Evolutionary conservation across 495 filamentous ascomycete species (phyloP), one percentile per base, ranked within the genome.

Genomic region (Lasiosphaeria hispida): DNA sequence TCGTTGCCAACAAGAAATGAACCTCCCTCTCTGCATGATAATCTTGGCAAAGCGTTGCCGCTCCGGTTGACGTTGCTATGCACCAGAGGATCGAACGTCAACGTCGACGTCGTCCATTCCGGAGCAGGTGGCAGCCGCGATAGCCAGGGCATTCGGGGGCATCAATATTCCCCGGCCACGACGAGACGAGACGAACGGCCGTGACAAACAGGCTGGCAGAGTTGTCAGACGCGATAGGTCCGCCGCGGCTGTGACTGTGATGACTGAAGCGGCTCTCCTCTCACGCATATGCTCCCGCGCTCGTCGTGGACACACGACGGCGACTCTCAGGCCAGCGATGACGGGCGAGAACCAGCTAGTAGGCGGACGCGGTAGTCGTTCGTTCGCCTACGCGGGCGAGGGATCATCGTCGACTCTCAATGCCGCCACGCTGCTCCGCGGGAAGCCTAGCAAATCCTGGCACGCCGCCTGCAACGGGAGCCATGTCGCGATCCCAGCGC

Each of bases 1-100:
- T 13, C 18, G 6, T 10, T 4, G 35, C 51, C 57, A 60, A 34
- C 53, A 47, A 36, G 35, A 35, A 53, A 50, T 63, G 60, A 64
- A 64, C 23, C 48, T 30, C 23, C 23, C 23, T 30, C 23, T 30
- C 23, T 30, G 23, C 23, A 36, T 59, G 44, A 19, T 47, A n/a
- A 48, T 50, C 50, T 55, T 55, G 51, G 50, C 56, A 37, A 39
- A 50, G 52, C 55, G 42, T 14, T 30, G 23, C 10, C 33, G 38
- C 18, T 47, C 35, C 17, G 42, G 17, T 42, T 55, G 53, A 55
- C 53, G 53, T 55, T 47, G 42, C 53, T 36, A 10, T 45, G 5
- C 53, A n/a, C 19, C 49, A 52, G 35, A 52, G 35, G 49, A 38
- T 52, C 49, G 35, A 40, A 36, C 9, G 8, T 52, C 49, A 40